phyloP scores from a whole-genome alignment of 805 yeast genomes.

The Saturnispora gosingensis region DNA sequence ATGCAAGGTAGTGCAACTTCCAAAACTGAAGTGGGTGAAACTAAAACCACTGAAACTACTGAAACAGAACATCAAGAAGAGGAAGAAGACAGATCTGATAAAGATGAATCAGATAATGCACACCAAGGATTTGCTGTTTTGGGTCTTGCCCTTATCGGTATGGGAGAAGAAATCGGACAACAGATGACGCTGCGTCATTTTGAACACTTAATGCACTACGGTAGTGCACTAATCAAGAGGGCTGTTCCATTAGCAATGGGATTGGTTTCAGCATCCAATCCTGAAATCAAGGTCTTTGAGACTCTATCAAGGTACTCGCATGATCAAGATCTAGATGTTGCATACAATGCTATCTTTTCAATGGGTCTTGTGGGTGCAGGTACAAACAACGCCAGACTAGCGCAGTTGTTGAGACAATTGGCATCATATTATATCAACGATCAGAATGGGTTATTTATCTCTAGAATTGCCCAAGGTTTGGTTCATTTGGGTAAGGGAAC shows the following conservation, averaged over 20 bases:
- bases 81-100: conserved; percentile 27
- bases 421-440: conserved; percentile 90
- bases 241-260: conserved; percentile 99
- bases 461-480: conserved; percentile 90
- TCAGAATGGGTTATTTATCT: conserved; percentile 83
- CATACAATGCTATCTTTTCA: conserved; percentile 87
- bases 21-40: conserved; percentile 22
- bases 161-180: conserved; percentile 97
- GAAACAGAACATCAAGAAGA: conserved; percentile 28
- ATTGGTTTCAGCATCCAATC: conserved; percentile 82
- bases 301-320: conserved; percentile 94
- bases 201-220: conserved; percentile 96
- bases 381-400: conserved; percentile 95
- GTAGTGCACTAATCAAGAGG: conserved; percentile 80
- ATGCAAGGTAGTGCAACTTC: conserved; percentile 14
- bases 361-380: conserved; percentile 99
- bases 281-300: conserved; percentile 95
- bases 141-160: conserved; percentile 88
- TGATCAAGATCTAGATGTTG: conserved; percentile 89
- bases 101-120: conserved; percentile 37
- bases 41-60: conserved; percentile 18
- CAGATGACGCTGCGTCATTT: conserved; percentile 97
- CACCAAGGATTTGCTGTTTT: conserved; percentile 85
- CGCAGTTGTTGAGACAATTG: conserved; percentile 88
- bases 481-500: conserved; percentile 96